Base-by-base conservation (phyloP, 169 alveolate genomes). In the Plasmodium blacklocki region DNA sequence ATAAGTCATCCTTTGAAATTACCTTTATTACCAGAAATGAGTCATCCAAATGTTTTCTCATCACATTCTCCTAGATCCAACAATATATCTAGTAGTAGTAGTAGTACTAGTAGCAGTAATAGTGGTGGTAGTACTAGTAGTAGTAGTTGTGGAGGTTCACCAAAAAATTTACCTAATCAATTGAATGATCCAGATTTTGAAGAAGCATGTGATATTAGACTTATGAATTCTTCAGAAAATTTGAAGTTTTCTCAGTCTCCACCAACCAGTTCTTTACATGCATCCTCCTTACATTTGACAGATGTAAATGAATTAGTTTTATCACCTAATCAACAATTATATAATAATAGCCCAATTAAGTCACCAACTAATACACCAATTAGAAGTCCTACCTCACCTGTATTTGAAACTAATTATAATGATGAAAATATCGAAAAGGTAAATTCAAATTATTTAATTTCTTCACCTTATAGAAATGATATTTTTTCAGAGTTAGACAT, bases 111-210 rank as follows among this genome's bases (percentile, higher is more conserved):
- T 49, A 63, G 68, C 26, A 47, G 76, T 67, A 21, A 50, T 14
- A 26, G 56, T 15, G 15, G 74, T 32, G 63, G 67, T 45, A 63
- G 63, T 18, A 64, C 60, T 11, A 26, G 64, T 50, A n/a, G 5
- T 23, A 23, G 80, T 59, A 60, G 21, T 21, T 47, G 54, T 54
- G 54, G 59, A 12, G 32, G 39, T 43, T 49, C 72, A 56, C 58
- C 68, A 0, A 80, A 80, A 43, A 62, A 45, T 15, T 8, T 19
- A 23, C 15, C 62, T 12, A 80, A 68, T 58, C 90, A 80, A 43
- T 1, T 80, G 26, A 80, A 80, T 58, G 90, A 80, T 43, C 90
- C 90, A 6, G 90, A 80, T 80, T 80, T 80, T 80, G 90, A 80
- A 56, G 90, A 80, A 49, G 90, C 90, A 32, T 80, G 90, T 45